phyloP scores from a whole-genome alignment of 2,329 filamentous ascomycete genomes.

The Cryphonectria carpinicola region DNA sequence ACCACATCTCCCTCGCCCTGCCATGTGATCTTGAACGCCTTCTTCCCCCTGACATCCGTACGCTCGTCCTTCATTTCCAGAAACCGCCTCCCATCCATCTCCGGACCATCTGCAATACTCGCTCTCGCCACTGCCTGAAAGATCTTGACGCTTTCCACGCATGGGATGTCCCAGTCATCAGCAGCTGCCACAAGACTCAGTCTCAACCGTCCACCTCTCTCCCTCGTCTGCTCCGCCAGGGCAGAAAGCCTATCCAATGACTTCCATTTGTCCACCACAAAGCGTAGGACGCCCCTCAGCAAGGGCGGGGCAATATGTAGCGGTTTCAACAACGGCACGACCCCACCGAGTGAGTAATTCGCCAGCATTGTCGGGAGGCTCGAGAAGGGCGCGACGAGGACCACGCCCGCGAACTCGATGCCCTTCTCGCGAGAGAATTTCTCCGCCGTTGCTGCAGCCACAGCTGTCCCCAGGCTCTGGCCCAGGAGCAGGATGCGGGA shows the following conservation, averaged over 20 bases:
- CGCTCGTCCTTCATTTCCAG: slow-evolving; percentile 46
- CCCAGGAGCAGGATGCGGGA: slow-evolving; percentile 79
- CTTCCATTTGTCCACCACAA: slow-evolving; percentile 81
- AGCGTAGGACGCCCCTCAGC: slow-evolving; percentile 61
- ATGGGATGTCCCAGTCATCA: slow-evolving; percentile 83
- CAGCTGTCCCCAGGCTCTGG: slow-evolving; percentile 87
- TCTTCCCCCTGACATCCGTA: slow-evolving; percentile 48
- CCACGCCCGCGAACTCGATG: slow-evolving; percentile 75
- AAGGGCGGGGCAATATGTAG: slow-evolving; percentile 69
- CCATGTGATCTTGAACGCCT: slow-evolving; percentile 55
- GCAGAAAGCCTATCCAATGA: slow-evolving; percentile 68
- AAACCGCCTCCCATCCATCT: slow-evolving; percentile 43
- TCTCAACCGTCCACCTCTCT: slow-evolving; percentile 51
- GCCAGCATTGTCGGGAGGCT: slow-evolving; percentile 73
- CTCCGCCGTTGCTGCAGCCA: slow-evolving; percentile 75
- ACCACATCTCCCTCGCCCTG: slow-evolving; percentile 48
- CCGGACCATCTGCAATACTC: slow-evolving; percentile 43
- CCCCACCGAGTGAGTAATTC: slow-evolving; percentile 77
- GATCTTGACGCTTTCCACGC: slow-evolving; percentile 66
- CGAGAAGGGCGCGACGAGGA: slow-evolving; percentile 81
- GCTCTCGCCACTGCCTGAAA: slow-evolving; percentile 64
- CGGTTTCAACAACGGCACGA: slow-evolving; percentile 79
- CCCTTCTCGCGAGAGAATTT: slow-evolving; percentile 61
- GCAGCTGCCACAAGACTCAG: slow-evolving; percentile 78
- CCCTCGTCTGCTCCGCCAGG: slow-evolving; percentile 55